Evolutionary conservation across 1,284 basidiomycete genomes (phyloP).

Genomic region (Porogramme epimiltina): DNA sequence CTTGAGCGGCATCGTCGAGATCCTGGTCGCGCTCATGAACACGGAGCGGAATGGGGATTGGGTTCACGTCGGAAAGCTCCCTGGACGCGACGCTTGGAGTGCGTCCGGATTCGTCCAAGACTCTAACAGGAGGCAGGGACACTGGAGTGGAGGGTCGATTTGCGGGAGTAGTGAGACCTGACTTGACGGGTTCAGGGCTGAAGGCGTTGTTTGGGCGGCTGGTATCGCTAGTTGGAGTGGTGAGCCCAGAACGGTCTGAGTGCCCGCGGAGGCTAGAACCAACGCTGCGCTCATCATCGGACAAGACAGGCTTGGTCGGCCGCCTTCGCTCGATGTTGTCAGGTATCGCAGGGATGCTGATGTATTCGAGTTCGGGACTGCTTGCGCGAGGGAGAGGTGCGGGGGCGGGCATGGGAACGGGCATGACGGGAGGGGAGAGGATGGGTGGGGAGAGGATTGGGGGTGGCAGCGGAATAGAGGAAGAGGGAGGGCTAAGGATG

Average conservation of each 20-base stretch:
- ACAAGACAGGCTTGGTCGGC: constrained; percentile 7
- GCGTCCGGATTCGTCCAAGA: constrained; percentile 19
- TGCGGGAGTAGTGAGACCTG: constrained; percentile 31
- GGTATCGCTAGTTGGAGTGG: constrained; percentile 25
- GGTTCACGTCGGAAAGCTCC: constrained; percentile 20
- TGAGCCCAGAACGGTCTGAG: constrained; percentile 26
- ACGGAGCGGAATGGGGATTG: constrained; percentile 28
- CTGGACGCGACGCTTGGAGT: constrained; percentile 14
- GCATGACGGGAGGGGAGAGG: neutral
- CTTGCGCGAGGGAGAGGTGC: constrained; percentile 9
- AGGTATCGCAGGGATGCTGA: constrained; percentile 28
- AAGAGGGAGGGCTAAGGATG: neutral
- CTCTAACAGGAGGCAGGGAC: constrained; percentile 24
- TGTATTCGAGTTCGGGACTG: constrained; percentile 29
- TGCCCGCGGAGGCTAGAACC: constrained; percentile 10
- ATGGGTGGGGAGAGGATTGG: constrained; percentile 5
- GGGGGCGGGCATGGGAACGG: neutral
- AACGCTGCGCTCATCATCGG: constrained; percentile 20
- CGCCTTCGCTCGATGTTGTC: constrained; percentile 20
- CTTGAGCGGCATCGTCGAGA: constrained; percentile 19
- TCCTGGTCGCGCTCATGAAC: constrained; percentile 10
- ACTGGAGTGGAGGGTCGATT: constrained; percentile 13
- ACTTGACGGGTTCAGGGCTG: constrained; percentile 26
- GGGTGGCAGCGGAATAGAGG: neutral
- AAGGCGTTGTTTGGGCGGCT: constrained; percentile 16